Evolutionary conservation across 768 basidiomycete genomes (phyloP).

Genomic region (Boletus reticuloceps): DNA sequence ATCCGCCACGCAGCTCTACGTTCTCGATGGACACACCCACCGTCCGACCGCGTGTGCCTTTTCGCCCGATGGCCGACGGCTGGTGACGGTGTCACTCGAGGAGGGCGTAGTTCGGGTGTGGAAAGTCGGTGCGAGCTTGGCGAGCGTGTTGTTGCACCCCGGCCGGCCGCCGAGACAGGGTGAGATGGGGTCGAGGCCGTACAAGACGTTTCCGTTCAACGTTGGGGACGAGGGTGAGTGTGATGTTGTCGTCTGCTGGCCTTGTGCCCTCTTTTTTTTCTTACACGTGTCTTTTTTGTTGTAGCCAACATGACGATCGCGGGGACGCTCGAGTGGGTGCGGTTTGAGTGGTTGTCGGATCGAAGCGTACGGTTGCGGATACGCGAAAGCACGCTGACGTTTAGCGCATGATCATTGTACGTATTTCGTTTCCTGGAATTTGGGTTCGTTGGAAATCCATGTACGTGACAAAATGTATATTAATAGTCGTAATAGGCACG

Average conservation of each 20-base stretch:
- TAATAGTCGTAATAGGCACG: too few species aligned
- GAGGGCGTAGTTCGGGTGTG: constrained; percentile 86
- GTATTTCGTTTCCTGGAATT: too few species aligned
- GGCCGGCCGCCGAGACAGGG: constrained; percentile 93
- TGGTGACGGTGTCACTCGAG: constrained; percentile 84
- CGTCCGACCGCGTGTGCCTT: constrained; percentile 83
- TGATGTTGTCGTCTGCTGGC: neutral
- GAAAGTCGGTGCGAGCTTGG: constrained; percentile 91
- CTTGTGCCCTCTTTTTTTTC: neutral
- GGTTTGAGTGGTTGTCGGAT: constrained; percentile 82
- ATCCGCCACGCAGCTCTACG: constrained; percentile 91
- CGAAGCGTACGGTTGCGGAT: constrained; percentile 83
- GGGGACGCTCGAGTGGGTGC: constrained; percentile 67
- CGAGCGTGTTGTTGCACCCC: constrained; percentile 79
- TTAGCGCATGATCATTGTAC: constrained; percentile 58
- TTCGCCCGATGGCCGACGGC: constrained; percentile 87
- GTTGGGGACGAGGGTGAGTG: constrained; percentile 77
- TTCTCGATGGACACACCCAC: constrained; percentile 88
- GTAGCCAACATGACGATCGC: constrained; percentile 56
- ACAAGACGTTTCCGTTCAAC: constrained; percentile 83
- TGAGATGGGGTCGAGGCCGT: constrained; percentile 76
- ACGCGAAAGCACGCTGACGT: constrained; percentile 78
- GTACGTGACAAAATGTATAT: too few species aligned
- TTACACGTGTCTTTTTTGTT: neutral
- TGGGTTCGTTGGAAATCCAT: too few species aligned